These are phyloP conservation scores for Phycomyces blakesleeanus DNA, from an alignment of 192 early-diverging fungal species.

Conservation along the genomic window DNA sequence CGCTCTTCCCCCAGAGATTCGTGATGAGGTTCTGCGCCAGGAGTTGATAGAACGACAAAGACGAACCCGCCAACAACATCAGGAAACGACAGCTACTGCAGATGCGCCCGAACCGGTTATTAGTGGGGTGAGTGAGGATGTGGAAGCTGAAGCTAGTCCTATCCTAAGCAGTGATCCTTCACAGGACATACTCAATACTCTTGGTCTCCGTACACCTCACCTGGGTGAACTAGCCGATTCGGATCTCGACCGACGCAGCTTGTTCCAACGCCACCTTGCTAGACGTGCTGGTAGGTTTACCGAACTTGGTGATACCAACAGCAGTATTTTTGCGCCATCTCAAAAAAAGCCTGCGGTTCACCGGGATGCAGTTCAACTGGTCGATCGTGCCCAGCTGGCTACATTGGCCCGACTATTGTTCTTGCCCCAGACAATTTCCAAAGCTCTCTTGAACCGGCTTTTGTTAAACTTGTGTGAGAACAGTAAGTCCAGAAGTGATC, in stretches of 20 bases:
- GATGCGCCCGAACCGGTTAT: not conserved
- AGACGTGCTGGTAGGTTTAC: constrained; percentile 13
- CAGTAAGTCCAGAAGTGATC: constrained; percentile 74
- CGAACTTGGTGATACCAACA: not conserved
- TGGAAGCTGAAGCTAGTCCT: not conserved
- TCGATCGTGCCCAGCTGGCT: constrained; percentile 76
- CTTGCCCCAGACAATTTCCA: constrained; percentile 74
- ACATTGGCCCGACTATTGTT: constrained; percentile 86
- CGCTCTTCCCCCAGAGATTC: constrained; percentile 86
- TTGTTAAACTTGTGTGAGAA: constrained; percentile 88
- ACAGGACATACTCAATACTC: constrained; percentile 10
- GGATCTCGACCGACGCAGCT: constrained; percentile 46
- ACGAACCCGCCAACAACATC: constrained; percentile 53
- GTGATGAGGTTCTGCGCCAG: constrained; percentile 79
- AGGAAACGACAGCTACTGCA: not conserved
- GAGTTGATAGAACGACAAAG: constrained; percentile 69
- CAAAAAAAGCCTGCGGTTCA: constrained; percentile 39
- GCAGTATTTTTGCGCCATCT: not conserved
- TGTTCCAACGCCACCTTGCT: constrained; percentile 34
- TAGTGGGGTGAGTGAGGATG: not conserved
- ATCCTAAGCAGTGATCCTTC: constrained; percentile 7
- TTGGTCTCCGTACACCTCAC: constrained; percentile 17
- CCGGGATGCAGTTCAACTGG: constrained; percentile 73
- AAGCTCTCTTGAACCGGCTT: constrained; percentile 59
- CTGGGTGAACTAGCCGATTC: constrained; percentile 18